These are phyloP conservation scores for Penicillium bovifimosum DNA, from an alignment of 495 filamentous ascomycete species.

Conservation along the genomic window DNA sequence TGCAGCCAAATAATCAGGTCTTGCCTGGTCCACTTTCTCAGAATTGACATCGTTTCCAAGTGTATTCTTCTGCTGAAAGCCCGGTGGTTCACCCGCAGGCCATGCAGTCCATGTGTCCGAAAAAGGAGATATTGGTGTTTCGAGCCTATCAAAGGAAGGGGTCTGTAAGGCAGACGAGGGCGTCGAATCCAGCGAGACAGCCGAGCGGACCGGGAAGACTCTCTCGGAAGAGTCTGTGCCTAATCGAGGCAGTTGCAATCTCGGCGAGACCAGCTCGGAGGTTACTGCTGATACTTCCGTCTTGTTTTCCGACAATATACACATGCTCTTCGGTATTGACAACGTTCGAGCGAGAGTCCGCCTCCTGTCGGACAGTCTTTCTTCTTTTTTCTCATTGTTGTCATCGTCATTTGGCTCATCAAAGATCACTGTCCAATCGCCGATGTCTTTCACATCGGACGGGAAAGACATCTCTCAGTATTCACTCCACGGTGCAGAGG, in stretches of 20 bases:
- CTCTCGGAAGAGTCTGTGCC: slow-evolving; percentile 16
- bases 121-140: slow-evolving; percentile 18
- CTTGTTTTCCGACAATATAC: slow-evolving; percentile 23
- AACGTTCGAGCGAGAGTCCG: slow-evolving; percentile 5
- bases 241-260: slow-evolving; percentile 20
- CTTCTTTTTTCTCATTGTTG: slow-evolving; percentile 1
- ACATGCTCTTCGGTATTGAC: slow-evolving; percentile 18
- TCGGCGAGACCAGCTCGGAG: slow-evolving; percentile 15
- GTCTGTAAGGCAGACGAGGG: slow-evolving; percentile 24
- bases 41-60: neutral
- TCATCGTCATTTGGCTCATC: slow-evolving; percentile 7
- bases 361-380: slow-evolving; percentile 5
- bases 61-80: neutral
- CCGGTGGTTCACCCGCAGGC: neutral
- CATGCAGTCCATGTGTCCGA: slow-evolving; percentile 4
- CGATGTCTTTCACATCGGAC: neutral
- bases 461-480: slow-evolving; percentile 3
- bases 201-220: slow-evolving; percentile 25
- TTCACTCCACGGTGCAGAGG: neutral
- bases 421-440: slow-evolving; percentile 18
- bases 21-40: neutral
- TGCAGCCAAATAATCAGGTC: neutral
- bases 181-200: slow-evolving; percentile 21
- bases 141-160: slow-evolving; percentile 20
- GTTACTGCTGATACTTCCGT: slow-evolving; percentile 15